Evolutionary conservation across 495 filamentous ascomycete genomes (phyloP).

Genomic region (Penicillium egyptiacum): DNA sequence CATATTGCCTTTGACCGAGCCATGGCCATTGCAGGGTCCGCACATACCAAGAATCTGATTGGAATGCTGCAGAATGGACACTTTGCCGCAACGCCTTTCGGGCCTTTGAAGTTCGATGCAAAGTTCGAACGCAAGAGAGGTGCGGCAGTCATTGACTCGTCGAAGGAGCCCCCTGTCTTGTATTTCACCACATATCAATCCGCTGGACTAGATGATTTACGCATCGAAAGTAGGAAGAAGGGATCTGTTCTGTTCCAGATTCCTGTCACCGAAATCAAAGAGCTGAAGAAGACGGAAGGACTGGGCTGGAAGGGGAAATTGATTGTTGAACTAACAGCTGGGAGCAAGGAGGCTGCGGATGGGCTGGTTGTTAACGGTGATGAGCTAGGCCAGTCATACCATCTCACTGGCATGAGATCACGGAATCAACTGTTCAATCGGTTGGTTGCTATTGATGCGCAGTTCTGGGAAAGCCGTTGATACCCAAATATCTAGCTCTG

Average conservation of each 20-base stretch:
- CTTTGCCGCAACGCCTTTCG: conserved; percentile 45
- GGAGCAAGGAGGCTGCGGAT: conserved; percentile 69
- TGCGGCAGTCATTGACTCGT: conserved; percentile 65
- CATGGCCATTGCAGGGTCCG: conserved; percentile 63
- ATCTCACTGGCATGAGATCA: conserved; percentile 70
- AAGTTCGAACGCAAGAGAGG: conserved; percentile 72
- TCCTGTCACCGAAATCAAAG: conserved; percentile 58
- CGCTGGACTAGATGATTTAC: conserved; percentile 24
- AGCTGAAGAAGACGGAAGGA: conserved; percentile 80
- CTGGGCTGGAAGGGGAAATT: conserved; percentile 88
- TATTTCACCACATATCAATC: conserved; percentile 53
- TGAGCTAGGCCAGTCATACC: conserved; percentile 49
- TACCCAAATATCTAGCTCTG: conserved; percentile 40
- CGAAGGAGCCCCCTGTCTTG: conserved; percentile 42
- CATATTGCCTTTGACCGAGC: conserved; percentile 68
- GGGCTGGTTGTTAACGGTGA: conserved; percentile 67
- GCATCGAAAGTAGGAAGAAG: conserved; percentile 46
- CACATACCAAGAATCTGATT: conserved; percentile 67
- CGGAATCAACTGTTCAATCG: conserved; percentile 87
- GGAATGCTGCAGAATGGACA: conserved; percentile 60
- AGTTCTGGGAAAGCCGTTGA: conserved; percentile 87
- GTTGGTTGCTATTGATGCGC: conserved; percentile 73
- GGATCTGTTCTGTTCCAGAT: conserved; percentile 46
- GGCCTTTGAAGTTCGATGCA: conserved; percentile 74
- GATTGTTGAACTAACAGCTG: conserved; percentile 78